A percentile compares a stretch with the other conserved stretches of the same genome.
These are phyloP conservation scores for Boeremia exigua DNA, from an alignment of 2,329 filamentous ascomycete genomes.

Conservation along the genomic window DNA sequence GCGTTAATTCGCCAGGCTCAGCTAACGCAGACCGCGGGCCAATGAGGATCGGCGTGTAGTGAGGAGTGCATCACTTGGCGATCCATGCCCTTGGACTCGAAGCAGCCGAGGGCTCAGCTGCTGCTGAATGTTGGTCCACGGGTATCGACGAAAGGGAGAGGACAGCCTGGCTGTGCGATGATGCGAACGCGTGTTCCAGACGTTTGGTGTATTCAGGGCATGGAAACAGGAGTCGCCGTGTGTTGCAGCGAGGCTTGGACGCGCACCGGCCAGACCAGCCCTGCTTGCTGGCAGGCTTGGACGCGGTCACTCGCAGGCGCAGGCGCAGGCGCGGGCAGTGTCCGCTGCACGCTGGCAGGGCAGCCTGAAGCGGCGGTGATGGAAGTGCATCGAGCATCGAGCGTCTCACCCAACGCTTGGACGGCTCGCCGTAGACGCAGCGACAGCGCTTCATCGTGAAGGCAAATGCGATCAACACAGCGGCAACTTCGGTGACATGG, in stretches of 20 bases:
- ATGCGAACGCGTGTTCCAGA: conserved; percentile 21
- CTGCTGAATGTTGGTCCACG: conserved; percentile 13
- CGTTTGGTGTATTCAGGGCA: conserved; percentile 15
- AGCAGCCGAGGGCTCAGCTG: conserved; percentile 20
- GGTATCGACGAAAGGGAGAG: conserved; percentile 9
- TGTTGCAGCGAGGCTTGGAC: conserved; percentile 27
- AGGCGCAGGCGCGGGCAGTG: conserved; percentile 30
- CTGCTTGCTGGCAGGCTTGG: conserved; percentile 16
- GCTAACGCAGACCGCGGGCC: conserved; percentile 8
- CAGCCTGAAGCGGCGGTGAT: conserved; percentile 11
- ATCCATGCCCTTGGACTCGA: conserved; percentile 14
- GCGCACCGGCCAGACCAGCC: conserved; percentile 18
- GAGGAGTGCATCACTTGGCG: conserved; percentile 25
- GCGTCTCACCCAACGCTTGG: conserved; percentile 24
- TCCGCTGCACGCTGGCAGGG: conserved; percentile 16
- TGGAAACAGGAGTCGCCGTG: conserved; percentile 32
- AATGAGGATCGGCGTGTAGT: conserved; percentile 17
- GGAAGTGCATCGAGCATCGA: not conserved
- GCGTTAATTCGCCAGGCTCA: conserved; percentile 18
- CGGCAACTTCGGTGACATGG: conserved; percentile 6
- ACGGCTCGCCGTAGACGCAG: not conserved
- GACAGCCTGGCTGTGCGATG: conserved; percentile 20
- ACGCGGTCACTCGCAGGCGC: conserved; percentile 25
- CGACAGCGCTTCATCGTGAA: not conserved
- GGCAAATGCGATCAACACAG: not conserved